phyloP scores from a whole-genome alignment of 192 early-diverging fungal genomes.

The Glomus cerebriforme region DNA sequence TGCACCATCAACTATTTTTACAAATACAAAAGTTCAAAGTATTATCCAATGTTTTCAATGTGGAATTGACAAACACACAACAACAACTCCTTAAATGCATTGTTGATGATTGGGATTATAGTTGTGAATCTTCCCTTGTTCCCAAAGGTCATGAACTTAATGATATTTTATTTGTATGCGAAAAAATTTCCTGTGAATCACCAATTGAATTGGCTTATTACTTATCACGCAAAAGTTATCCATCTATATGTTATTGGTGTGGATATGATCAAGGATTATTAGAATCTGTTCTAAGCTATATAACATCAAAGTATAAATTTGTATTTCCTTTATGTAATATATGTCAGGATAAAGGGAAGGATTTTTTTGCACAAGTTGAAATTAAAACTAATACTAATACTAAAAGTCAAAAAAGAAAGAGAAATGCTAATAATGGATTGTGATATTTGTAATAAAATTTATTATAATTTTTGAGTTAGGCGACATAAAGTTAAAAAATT shows the following conservation, averaged over 20 bases:
- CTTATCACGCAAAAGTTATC: background rate
- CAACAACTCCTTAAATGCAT: background rate
- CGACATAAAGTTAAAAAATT: no score
- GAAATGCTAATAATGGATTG: no score
- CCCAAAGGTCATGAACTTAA: background rate
- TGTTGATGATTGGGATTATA: background rate
- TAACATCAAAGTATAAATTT: no score
- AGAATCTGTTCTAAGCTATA: no score
- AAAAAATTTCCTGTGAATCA: background rate
- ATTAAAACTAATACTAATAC: no score
- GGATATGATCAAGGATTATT: no score
- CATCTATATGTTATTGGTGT: background rate
- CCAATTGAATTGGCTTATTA: background rate
- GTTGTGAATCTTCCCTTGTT: background rate
- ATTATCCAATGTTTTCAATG: background rate
- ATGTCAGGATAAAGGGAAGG: no score
- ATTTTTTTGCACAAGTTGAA: no score
- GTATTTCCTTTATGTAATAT: no score
- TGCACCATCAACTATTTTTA: background rate
- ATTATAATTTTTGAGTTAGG: no score
- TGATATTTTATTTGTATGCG: background rate
- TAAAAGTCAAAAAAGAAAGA: no score
- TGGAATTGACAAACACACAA: background rate
- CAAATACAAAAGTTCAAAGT: background rate
- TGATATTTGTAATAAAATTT: no score